Percentiles rank a stretch among this genome's conserved stretches.
These are phyloP conservation scores for Chaetomiaceae sp. DNA, from an alignment of 2,329 filamentous ascomycete genomes.

Conservation along the genomic window DNA sequence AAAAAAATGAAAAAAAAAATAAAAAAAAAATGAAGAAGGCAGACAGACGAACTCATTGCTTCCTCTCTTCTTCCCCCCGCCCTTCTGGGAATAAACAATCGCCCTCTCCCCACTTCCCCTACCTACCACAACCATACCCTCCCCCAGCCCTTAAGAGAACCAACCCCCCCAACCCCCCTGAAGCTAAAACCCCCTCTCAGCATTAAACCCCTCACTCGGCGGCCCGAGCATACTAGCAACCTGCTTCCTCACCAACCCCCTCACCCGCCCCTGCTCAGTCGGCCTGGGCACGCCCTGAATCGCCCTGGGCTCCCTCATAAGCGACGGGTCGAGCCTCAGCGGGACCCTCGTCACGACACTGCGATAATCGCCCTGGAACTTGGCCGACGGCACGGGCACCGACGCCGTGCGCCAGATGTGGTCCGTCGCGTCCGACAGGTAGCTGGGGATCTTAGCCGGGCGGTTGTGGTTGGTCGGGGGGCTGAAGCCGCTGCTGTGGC, in stretches of 20 bases:
- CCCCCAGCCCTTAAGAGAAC: neutral
- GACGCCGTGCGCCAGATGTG: conserved; percentile 73
- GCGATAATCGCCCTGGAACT: conserved; percentile 59
- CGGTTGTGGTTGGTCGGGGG: conserved; percentile 20
- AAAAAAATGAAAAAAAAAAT: no score
- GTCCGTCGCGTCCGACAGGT: conserved; percentile 67
- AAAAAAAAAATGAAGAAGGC: no score
- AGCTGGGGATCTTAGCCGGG: conserved; percentile 46
- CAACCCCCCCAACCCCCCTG: neutral
- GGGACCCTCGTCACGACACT: conserved; percentile 62
- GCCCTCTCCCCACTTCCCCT: no score
- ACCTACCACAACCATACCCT: neutral
- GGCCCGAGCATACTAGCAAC: conserved; percentile 38
- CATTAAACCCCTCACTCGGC: conserved; percentile 23
- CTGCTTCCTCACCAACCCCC: conserved; percentile 52
- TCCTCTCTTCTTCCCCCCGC: no score
- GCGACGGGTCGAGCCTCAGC: conserved; percentile 72
- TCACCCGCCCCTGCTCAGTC: conserved; percentile 47
- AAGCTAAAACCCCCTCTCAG: neutral
- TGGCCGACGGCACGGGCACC: conserved; percentile 55
- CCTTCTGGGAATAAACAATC: no score
- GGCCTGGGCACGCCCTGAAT: conserved; percentile 79
- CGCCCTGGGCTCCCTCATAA: conserved; percentile 89
- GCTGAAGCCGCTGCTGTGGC: conserved; percentile 35
- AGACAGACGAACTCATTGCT: no score